Evolutionary conservation across 1,139 yeast species (phyloP), one percentile per base, ranked within the genome.

Genomic region (Kodamaea sp.): DNA sequence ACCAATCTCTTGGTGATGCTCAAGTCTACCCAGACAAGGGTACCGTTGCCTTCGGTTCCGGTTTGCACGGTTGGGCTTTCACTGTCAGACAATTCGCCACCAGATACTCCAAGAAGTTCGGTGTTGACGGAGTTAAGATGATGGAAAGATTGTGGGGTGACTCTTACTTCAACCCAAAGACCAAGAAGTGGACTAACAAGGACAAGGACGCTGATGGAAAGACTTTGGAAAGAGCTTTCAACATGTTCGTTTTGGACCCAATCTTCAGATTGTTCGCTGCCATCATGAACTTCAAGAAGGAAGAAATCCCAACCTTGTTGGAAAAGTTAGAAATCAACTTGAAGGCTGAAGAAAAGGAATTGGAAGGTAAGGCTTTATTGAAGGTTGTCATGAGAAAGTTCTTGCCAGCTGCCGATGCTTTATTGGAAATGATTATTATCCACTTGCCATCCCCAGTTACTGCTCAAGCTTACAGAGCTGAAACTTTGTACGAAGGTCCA

Each of bases 41-140:
- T 79, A 92, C 97, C 73, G 97, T 92, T 68, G 98, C 98, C 57
- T 92, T 92, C 76, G 97, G 96, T 79, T 92, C 98, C 73, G 98
- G 97, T 84, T 81, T 92, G 68, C 98, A 92, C 84, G 98, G 98
- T 75, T 92, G 98, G 98, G 97, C 97, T 70, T 92, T 92, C 92
- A 92, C 98, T 63, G 84, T 92, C 68, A 89, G 98, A 78, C 98
- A 92, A 81, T 92, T 92, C 62, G 98, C 98, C 65, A 75, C 78
- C 76, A 88, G 96, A 79, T 92, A 92, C 84, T 83, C 96, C 71
- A 89, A 90, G 89, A 92, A 92, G 79, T 92, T 92, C 71, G 98
- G 98, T 88, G 97, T 92, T 67, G 97, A 90, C 87, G 83, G 87
- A 73, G 58, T 67, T 52, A 92, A 92, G 87, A 89, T 92, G 97